Conservation (phyloP, 2,329 filamentous ascomycete species). For the Coniochaeta ligniaria region DNA sequence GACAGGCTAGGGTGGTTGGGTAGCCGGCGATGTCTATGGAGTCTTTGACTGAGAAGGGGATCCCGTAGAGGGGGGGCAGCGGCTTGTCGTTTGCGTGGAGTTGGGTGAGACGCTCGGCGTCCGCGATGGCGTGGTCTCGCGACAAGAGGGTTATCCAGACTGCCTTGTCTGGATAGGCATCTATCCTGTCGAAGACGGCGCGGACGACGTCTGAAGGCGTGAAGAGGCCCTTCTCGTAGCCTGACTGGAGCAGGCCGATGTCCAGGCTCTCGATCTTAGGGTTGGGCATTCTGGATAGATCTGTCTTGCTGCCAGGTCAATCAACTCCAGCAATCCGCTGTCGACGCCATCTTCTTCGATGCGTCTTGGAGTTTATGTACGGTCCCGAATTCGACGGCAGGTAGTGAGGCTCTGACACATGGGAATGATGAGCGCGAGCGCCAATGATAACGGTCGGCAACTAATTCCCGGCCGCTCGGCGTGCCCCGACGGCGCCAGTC, state of each 20-base stretch:
- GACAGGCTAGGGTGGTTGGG: conserved; percentile 42
- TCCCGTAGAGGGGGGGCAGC: conserved; percentile 40
- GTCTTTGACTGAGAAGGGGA: conserved; percentile 50
- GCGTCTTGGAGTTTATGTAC: neutral
- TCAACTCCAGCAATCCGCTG: too few species aligned
- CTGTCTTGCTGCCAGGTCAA: neutral
- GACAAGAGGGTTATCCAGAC: conserved; percentile 40
- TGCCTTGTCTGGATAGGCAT: conserved; percentile 38
- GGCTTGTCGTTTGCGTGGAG: conserved; percentile 22
- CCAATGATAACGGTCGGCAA: neutral
- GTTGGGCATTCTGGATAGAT: neutral
- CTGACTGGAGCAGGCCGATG: neutral
- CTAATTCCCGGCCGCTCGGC: neutral
- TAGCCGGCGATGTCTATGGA: conserved; percentile 43
- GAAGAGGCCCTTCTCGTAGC: conserved; percentile 11
- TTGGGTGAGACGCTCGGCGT: conserved; percentile 29
- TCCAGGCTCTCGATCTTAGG: neutral
- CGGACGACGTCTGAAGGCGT: conserved; percentile 34
- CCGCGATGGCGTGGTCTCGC: conserved; percentile 26
- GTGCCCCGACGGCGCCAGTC: neutral
- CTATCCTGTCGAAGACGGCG: conserved; percentile 35
- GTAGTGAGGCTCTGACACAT: neutral
- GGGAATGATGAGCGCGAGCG: neutral
- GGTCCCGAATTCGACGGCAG: neutral
- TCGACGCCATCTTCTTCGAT: too few species aligned